Conservation (phyloP, 306 rosid genomes). For the Rubus parviflorus region DNA sequence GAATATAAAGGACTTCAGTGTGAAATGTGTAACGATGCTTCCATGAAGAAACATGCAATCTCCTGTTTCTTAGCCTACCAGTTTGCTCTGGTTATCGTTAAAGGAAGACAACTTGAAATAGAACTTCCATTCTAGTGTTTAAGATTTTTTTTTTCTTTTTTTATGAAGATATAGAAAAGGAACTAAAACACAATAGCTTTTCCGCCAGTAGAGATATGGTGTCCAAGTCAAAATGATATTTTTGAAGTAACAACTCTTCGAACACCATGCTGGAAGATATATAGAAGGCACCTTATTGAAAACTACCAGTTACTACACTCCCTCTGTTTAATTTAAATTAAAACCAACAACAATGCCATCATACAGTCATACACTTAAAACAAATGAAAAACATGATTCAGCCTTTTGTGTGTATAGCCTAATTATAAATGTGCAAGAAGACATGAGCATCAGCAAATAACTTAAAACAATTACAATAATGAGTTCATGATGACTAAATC, state of each 20-base stretch:
- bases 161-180: neutral
- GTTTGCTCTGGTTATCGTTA: neutral
- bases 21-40: neutral
- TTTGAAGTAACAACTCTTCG: neutral
- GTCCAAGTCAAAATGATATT: neutral
- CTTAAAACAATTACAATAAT: slow-evolving; percentile 7
- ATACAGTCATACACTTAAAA: neutral
- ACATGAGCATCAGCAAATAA: slow-evolving; percentile 16
- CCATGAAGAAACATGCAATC: neutral
- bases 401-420: neutral
- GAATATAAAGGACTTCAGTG: neutral
- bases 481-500: slow-evolving; percentile 1
- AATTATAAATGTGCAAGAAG: neutral
- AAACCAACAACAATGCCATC: neutral
- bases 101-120: neutral
- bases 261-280: neutral
- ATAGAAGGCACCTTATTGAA: neutral
- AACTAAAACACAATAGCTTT: neutral
- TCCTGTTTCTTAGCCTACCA: neutral
- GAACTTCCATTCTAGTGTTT: neutral
- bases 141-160: neutral
- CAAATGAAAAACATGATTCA: neutral
- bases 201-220: neutral
- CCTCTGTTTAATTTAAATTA: neutral
- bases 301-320: neutral